phyloP scores from a whole-genome alignment of 176 grass and related monocot species.

The Paspalum notatum region DNA sequence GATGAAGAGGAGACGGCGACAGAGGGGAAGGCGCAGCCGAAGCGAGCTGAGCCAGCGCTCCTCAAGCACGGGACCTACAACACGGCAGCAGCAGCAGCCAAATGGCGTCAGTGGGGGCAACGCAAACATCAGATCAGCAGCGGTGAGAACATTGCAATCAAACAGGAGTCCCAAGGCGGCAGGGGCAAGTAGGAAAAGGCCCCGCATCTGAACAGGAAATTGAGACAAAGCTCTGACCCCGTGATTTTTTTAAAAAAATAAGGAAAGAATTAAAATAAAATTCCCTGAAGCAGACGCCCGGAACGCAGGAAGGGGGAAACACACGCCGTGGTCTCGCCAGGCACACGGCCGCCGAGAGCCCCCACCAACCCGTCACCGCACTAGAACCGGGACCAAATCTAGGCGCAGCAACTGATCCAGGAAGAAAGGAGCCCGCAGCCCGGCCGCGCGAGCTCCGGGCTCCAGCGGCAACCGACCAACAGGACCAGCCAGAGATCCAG shows the following conservation, averaged over 20 bases:
- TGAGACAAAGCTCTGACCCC: neutral
- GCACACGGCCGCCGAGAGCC: neutral
- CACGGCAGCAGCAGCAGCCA: constrained; percentile 6
- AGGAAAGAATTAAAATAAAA: neutral
- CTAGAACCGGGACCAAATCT: neutral
- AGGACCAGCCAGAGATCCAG: neutral
- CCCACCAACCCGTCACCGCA: neutral
- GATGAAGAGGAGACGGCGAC: constrained; percentile 16
- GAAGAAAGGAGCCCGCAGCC: constrained; percentile 3
- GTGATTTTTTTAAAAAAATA: neutral
- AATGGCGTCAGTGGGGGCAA: neutral
- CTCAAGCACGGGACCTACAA: constrained; percentile 40
- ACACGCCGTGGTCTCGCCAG: neutral
- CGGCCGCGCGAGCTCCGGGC: neutral
- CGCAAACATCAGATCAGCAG: neutral
- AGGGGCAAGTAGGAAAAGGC: neutral
- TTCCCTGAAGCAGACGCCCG: neutral
- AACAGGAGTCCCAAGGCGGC: neutral
- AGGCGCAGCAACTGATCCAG: neutral
- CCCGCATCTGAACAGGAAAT: neutral
- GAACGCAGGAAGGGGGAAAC: neutral
- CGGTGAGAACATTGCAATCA: neutral
- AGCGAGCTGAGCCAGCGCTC: constrained; percentile 22
- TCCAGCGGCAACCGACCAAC: neutral
- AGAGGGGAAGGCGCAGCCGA: constrained; percentile 43